These are phyloP conservation scores for Paramecium biaurelia DNA, from an alignment of 73 alveolate genomes.

Conservation along the genomic window DNA sequence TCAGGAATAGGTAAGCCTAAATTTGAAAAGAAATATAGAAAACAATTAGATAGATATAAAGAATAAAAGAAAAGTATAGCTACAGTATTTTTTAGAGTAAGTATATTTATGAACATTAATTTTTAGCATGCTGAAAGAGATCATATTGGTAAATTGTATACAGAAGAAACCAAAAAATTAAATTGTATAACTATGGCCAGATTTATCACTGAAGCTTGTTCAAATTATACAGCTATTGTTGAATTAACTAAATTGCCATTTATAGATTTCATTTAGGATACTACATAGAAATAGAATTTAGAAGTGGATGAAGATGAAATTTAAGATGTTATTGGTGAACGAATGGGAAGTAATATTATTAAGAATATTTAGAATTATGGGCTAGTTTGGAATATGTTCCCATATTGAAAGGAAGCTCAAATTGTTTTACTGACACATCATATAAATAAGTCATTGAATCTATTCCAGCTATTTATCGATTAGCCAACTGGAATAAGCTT, in stretches of 20 bases:
- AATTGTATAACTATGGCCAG: background rate
- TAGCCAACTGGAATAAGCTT: background rate
- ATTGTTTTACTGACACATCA: conserved; percentile 25
- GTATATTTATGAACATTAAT: background rate
- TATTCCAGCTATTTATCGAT: conserved; percentile 19
- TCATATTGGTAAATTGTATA: background rate
- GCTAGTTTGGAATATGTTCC: conserved; percentile 51
- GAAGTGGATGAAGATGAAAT: background rate
- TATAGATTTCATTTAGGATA: background rate
- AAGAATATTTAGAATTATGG: conserved; percentile 4
- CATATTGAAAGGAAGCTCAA: background rate
- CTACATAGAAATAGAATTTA: background rate
- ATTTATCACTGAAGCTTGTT: background rate
- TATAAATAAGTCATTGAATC: conserved; percentile 15
- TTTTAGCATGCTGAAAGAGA: conserved; percentile 30
- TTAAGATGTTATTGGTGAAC: background rate
- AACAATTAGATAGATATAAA: background rate
- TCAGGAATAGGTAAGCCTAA: conserved; percentile 30
- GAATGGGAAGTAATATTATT: conserved; percentile 33
- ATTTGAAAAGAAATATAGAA: conserved; percentile 4
- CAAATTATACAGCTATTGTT: background rate
- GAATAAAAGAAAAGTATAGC: conserved; percentile 29
- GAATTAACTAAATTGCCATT: conserved; percentile 18
- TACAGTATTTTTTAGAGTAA: conserved; percentile 18
- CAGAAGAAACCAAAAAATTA: conserved; percentile 24